A percentile compares a stretch with the other conserved stretches of the same genome.
Evolutionary conservation across 164 flowering plant genomes (phyloP).

Genomic region (Magnolia sinica): DNA sequence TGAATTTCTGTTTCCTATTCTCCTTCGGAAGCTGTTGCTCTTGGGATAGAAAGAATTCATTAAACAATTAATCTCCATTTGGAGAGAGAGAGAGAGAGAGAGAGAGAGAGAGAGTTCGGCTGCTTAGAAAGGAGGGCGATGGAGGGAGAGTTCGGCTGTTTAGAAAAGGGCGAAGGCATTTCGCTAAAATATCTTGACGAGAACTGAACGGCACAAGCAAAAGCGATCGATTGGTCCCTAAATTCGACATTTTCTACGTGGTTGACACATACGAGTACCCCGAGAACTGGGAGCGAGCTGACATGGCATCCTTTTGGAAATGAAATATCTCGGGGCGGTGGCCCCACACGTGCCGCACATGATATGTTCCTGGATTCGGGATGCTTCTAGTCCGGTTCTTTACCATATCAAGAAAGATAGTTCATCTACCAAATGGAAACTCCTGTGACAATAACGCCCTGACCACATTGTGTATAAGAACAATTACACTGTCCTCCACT

Average conservation of each 20-base stretch:
- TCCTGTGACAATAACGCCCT: no score
- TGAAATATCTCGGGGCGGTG: not conserved
- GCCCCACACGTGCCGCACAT: not conserved
- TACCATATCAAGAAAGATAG: no score
- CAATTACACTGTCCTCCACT: no score
- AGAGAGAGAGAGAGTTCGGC: not conserved
- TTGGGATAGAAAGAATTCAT: constrained; percentile 8
- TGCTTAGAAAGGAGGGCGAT: not conserved
- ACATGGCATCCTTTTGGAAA: not conserved
- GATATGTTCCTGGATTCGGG: not conserved
- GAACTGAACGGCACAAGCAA: not conserved
- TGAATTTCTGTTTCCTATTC: constrained; percentile 1
- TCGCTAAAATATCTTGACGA: no score
- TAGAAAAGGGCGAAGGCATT: no score
- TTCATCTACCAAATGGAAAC: no score
- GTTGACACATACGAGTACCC: no score
- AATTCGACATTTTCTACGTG: not conserved
- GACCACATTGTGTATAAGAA: no score
- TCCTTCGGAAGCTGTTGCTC: not conserved
- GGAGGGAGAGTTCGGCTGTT: no score
- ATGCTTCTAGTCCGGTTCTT: not conserved
- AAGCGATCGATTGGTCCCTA: not conserved
- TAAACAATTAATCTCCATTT: constrained; percentile 17
- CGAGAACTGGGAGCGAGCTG: no score
- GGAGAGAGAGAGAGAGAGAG: not conserved